Percentiles rank a stretch among this genome's conserved stretches.
Conservation (phyloP, 352 stramenopile genomes). For the Phytopythium ostracodes region DNA sequence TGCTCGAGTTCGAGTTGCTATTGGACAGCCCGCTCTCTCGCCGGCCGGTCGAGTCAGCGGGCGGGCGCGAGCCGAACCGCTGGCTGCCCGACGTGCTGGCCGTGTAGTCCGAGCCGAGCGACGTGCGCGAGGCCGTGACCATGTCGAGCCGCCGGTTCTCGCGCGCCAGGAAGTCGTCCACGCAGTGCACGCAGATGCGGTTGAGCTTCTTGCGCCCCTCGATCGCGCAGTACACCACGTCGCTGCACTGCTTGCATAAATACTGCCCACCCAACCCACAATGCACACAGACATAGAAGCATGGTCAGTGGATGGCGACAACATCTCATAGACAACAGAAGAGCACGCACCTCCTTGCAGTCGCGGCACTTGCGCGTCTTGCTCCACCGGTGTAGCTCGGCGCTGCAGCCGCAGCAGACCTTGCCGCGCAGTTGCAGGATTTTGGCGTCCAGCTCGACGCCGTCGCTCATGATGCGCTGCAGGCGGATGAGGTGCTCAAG, state of each 20-base stretch:
- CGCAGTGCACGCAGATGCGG: slow-evolving; percentile 63
- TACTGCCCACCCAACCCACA: slow-evolving; percentile 6
- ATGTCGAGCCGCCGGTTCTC: slow-evolving; percentile 25
- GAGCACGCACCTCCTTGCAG: slow-evolving; percentile 42
- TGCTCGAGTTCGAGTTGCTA: slow-evolving; percentile 23
- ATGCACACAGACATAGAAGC: too few relatives aligned
- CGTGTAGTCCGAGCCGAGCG: slow-evolving; percentile 17
- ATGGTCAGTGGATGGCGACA: not conserved
- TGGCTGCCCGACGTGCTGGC: slow-evolving; percentile 9
- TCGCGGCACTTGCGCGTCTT: slow-evolving; percentile 44
- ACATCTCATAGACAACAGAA: not conserved
- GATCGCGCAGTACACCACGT: slow-evolving; percentile 58
- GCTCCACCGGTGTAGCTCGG: slow-evolving; percentile 42
- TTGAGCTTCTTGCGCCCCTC: slow-evolving; percentile 66
- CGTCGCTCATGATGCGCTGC: slow-evolving; percentile 44
- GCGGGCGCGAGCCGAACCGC: slow-evolving; percentile 4
- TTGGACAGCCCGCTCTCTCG: slow-evolving; percentile 16
- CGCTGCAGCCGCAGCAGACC: slow-evolving; percentile 42
- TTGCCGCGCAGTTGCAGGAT: slow-evolving; percentile 28
- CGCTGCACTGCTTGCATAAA: slow-evolving; percentile 58
- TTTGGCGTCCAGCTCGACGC: slow-evolving; percentile 43
- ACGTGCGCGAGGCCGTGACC: slow-evolving; percentile 21
- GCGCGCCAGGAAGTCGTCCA: slow-evolving; percentile 27
- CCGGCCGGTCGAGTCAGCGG: not conserved
- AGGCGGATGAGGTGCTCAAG: slow-evolving; percentile 62